Base-by-base conservation (phyloP, 805 yeast genomes). In the Candida sphagnicola region DNA sequence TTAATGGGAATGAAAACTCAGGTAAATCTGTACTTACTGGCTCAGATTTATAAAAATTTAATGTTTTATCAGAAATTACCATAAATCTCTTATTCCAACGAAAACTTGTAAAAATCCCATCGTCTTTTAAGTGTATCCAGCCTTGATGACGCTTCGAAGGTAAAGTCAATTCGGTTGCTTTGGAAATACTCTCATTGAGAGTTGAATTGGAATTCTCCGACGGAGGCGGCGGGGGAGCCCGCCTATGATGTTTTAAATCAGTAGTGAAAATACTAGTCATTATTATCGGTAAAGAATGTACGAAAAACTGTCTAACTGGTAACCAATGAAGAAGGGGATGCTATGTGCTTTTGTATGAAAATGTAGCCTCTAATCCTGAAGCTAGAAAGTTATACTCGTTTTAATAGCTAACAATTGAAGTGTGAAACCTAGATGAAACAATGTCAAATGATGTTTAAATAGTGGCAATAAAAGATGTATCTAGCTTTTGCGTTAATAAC, bases 41-140 rank as follows among this genome's bases (percentile, higher is more conserved):
- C 43, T 87, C 96, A 38, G 66, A 74, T 53, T 85, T 87, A 65
- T 81, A 85, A 47, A 91, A 78, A 40, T 81, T 83, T 41, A 91
- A 62, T 32, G 82, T 76, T 29, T 84, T 74, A 46, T 89, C 96
- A 49, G 78, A 78, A 35, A 91, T 67, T 4, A 86, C 84, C 65
- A 91, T 67, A 59, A 71, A 91, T 51, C 93, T 77, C 55, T 89
- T 89, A 42, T 90, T 89, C 99, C 99, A 91, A 49, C 95, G 70
- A 57, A 90, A 89, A 4, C 89, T 78, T 46, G 87, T 77, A 45
- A 91, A 67, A 19, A 69, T 54, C 11, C 97, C 96, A 51, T 91
- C 97, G 51, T 91, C 98, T 59, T 87, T 90, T 42, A 88, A 80
- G 39, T 85, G 85, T 16, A 88, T 90, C 95, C 96, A 90, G 0